phyloP scores from a whole-genome alignment of 345 rosid genomes.

The Populus ilicifolia region DNA sequence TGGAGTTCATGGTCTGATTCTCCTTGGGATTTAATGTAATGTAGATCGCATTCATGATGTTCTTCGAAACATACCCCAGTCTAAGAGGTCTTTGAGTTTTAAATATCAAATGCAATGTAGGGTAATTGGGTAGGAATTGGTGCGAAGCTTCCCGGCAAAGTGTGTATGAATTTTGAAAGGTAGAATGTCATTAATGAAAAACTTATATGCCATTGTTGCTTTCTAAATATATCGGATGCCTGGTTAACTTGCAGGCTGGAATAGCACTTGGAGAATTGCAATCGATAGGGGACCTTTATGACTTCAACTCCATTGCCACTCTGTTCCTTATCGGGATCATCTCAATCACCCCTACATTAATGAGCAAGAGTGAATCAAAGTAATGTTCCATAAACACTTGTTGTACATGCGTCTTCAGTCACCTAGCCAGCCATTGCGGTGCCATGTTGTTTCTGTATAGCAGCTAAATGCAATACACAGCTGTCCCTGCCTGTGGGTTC shows the following conservation, averaged over 20 bases:
- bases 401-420: slow-evolving; percentile 5
- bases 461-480: slow-evolving; percentile 20
- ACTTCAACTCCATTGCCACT: slow-evolving; percentile 78
- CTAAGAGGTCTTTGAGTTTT: no score
- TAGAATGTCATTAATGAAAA: background rate
- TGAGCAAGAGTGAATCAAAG: slow-evolving; percentile 49
- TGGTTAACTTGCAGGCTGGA: slow-evolving; percentile 62
- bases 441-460: slow-evolving; percentile 22
- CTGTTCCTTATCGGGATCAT: slow-evolving; percentile 70
- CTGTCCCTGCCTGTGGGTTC: slow-evolving; percentile 1
- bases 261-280: slow-evolving; percentile 81
- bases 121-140: background rate
- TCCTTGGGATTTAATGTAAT: no score
- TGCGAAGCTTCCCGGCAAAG: background rate
- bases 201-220: background rate
- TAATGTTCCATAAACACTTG: background rate
- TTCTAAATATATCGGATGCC: background rate
- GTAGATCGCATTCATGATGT: no score
- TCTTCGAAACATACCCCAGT: background rate
- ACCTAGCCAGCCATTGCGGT: slow-evolving; percentile 1
- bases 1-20: background rate
- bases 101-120: background rate
- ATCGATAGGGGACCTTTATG: slow-evolving; percentile 76
- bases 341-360: slow-evolving; percentile 69
- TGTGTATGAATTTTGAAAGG: background rate